Base-by-base conservation (phyloP, 352 stramenopile species). In the Phytophthora pistaciae region DNA sequence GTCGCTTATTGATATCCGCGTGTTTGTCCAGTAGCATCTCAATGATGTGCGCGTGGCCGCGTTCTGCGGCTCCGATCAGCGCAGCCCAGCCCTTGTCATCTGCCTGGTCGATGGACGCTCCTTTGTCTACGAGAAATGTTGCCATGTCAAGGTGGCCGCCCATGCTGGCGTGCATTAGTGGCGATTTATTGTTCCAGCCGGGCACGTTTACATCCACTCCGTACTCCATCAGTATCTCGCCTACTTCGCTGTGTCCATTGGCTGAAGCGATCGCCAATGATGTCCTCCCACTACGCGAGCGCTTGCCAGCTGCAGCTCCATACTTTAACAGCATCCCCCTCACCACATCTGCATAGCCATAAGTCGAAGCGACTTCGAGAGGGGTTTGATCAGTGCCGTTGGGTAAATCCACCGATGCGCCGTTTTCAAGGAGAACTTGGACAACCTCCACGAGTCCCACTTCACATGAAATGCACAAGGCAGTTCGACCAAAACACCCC, bases 1-100 rank as follows among this genome's bases (percentile, higher is more conserved):
- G 21, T 20, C 48, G 57, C 25, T 27, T 64, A n/a, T 63, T 46
- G 21, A 54, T 25, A 55, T 42, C 25, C 8, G 21, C 38, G 21
- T 54, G 27, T 3, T 54, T 54, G n/a, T 54, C 10, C 46, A 54
- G 46, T 18, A 54, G 21, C 46, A 54, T 29, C 10, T 23, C 44
- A 23, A 54, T 54, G 10, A 54, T 27, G 3, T 11, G 9, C 14
- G 46, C n/a, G 11, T 29, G 21, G 10, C 46, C 46, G 1, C 46
- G 46, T 54, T 54, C 46, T 1, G 46, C 46, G 46, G n/a, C 21
- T 2, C 10, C 10, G 9, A 53, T 53, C 20, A 53, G 21, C 10
- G 46, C n/a, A 5, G 46, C 18, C 46, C 46, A 53, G 18, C 46
- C 46, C 46, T 53, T 27, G 11, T 25, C 46, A 27, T 53, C 20